phyloP scores from a whole-genome alignment of 345 rosid species.

The Gossypium anomalum region DNA sequence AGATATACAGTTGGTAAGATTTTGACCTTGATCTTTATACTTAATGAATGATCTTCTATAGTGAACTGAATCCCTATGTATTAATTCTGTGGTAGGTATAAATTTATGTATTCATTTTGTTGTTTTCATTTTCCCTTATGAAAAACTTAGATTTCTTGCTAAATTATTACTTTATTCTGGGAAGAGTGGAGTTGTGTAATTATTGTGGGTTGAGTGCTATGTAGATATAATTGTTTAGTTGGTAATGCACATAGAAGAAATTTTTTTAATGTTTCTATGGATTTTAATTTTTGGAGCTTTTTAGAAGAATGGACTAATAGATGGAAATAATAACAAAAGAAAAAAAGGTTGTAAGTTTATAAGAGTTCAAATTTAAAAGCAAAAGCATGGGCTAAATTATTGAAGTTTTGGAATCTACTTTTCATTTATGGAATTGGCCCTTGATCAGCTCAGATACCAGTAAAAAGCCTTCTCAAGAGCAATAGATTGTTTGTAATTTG shows the following conservation, averaged over 20 bases:
- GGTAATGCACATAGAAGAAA: no score
- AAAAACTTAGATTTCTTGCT: neutral
- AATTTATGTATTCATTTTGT: neutral
- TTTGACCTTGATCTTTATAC: constrained; percentile 13
- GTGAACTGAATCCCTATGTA: neutral
- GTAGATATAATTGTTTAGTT: neutral
- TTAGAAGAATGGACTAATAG: neutral
- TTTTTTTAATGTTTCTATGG: neutral
- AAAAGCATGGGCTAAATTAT: neutral
- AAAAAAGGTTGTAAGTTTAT: neutral
- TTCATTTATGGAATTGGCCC: neutral
- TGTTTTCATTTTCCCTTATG: neutral
- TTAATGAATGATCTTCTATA: neutral
- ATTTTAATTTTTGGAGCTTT: neutral
- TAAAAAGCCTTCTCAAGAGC: no score
- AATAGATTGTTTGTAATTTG: neutral
- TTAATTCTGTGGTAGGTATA: neutral
- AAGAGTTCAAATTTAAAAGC: neutral
- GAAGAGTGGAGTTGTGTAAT: neutral
- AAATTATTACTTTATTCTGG: neutral
- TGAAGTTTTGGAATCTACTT: constrained; percentile 1
- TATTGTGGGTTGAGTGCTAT: neutral
- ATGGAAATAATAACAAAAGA: neutral
- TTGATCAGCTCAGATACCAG: neutral
- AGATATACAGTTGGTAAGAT: constrained; percentile 77